Conservation (phyloP, 176 grass and related monocot species). For the Aegilops speltoides region DNA sequence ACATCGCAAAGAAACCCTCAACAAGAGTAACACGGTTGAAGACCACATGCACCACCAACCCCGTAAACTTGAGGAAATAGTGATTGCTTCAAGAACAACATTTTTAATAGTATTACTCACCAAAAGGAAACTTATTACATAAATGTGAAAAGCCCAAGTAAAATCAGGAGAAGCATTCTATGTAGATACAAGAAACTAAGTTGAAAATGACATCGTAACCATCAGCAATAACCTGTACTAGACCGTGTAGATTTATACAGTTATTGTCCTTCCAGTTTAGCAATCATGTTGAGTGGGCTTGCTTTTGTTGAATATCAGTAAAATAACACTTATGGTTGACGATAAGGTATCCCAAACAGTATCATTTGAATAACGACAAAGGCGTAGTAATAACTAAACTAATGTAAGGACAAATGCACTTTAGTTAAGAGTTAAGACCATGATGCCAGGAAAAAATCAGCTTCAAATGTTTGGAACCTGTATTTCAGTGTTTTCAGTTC, state of each 20-base stretch:
- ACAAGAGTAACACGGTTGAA: no score
- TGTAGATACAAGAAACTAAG: conserved; percentile 12
- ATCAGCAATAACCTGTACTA: conserved; percentile 16
- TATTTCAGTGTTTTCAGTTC: conserved; percentile 89
- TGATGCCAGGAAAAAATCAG: conserved; percentile 5
- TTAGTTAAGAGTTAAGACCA: background rate
- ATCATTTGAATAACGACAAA: background rate
- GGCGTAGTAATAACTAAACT: background rate
- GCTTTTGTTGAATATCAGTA: background rate
- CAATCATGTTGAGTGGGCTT: background rate
- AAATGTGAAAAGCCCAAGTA: background rate
- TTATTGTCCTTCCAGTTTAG: conserved; percentile 8
- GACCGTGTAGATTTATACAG: background rate
- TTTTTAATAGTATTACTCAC: background rate
- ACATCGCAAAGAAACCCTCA: no score
- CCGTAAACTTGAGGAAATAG: no score
- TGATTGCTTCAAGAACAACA: background rate
- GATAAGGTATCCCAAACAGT: background rate
- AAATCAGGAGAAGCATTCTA: background rate
- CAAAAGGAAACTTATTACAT: background rate
- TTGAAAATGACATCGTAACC: background rate
- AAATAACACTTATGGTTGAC: background rate
- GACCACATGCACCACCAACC: no score
- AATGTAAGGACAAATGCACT: background rate
- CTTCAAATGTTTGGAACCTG: conserved; percentile 50